Percentiles rank a stretch among this genome's conserved stretches.
Conservation (phyloP, 331 rosid species). For the Rhamnella rubrinervis region DNA sequence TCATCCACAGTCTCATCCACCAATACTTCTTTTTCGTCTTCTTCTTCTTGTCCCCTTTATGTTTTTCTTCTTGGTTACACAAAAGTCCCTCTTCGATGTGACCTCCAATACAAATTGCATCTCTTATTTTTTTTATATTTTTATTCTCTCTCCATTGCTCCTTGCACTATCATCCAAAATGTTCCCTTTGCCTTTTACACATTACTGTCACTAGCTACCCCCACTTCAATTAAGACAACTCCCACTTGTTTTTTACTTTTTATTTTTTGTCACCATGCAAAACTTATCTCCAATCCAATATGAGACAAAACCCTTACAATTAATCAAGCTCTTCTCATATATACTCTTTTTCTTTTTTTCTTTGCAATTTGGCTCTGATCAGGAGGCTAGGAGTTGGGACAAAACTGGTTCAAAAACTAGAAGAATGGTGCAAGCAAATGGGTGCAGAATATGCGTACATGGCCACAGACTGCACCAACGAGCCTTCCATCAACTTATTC, state of each 20-base stretch:
- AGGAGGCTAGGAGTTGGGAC: conserved; percentile 89
- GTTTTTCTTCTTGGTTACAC: conserved; percentile 7
- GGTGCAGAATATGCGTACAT: conserved; percentile 74
- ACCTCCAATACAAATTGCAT: conserved; percentile 19
- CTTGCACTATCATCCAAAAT: background rate
- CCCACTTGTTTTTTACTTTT: conserved; percentile 10
- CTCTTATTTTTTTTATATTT: conserved; percentile 6
- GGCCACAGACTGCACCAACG: conserved; percentile 89
- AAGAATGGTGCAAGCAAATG: conserved; percentile 81
- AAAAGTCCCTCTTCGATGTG: conserved; percentile 23
- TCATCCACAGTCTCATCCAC: conserved; percentile 45
- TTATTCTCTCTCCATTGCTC: background rate
- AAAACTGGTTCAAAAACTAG: conserved; percentile 60
- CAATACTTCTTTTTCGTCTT: conserved; percentile 13
- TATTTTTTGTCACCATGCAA: conserved; percentile 17
- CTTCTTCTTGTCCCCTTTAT: conserved; percentile 22
- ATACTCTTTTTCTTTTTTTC: background rate
- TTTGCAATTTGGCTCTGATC: background rate
- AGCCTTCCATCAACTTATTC: conserved; percentile 79
- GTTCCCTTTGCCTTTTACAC: conserved; percentile 4
- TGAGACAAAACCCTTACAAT: background rate
- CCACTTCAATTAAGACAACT: background rate
- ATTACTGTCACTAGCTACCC: background rate
- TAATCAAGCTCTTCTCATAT: background rate
- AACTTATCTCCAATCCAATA: conserved; percentile 7